Percentiles rank a stretch among this genome's conserved stretches.
Evolutionary conservation across 2,329 filamentous ascomycete genomes (phyloP).

Genomic region (Xylaria sp.): DNA sequence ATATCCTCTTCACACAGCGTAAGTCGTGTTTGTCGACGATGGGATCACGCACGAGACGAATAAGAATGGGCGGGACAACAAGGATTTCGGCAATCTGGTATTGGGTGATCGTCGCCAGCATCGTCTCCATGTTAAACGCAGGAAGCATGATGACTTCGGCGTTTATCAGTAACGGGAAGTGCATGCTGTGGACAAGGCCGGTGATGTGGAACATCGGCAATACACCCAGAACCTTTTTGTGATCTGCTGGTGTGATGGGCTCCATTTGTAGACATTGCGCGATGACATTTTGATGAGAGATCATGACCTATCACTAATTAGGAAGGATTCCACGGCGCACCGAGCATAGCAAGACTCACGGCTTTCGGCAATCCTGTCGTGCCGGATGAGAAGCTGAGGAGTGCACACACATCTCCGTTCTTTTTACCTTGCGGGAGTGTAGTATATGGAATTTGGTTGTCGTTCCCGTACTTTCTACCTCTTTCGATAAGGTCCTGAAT

Average conservation of each 20-base stretch:
- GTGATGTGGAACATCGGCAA: not conserved
- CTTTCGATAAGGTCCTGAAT: not conserved
- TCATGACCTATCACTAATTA: not conserved
- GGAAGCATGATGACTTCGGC: not conserved
- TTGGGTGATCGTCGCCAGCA: conserved; percentile 46
- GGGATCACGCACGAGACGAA: conserved; percentile 68
- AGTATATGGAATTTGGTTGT: not conserved
- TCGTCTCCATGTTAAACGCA: not conserved
- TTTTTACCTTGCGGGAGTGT: not conserved
- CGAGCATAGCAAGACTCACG: not conserved
- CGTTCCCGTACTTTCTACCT: not conserved
- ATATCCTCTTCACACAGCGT: conserved; percentile 64
- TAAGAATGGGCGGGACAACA: conserved; percentile 70
- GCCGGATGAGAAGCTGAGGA: not conserved
- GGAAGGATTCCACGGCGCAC: not conserved
- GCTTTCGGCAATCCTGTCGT: not conserved
- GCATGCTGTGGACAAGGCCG: not conserved
- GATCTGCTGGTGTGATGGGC: not conserved
- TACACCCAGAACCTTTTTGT: not conserved
- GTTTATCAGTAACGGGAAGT: not conserved
- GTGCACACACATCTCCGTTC: not conserved
- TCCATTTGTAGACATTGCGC: not conserved
- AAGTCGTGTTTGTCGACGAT: conserved; percentile 67
- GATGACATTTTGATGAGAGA: conserved; percentile 1
- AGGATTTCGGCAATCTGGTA: conserved; percentile 67